These are phyloP conservation scores for Picea sitchensis DNA, from an alignment of 75 land plant genomes.

Conservation along the genomic window DNA sequence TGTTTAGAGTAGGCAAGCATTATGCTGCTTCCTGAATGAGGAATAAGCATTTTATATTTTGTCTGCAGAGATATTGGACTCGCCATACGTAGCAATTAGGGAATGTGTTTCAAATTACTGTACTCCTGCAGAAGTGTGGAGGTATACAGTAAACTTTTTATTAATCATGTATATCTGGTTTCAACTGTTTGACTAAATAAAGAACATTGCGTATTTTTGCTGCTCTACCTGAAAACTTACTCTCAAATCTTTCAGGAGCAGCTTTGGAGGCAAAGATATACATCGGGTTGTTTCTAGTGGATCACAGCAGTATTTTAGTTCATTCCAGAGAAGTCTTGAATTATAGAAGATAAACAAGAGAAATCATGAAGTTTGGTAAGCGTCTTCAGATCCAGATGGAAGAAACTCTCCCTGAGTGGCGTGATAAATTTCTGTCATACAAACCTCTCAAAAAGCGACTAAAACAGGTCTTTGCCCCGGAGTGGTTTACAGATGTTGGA, in stretches of 20 bases:
- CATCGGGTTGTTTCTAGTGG: not conserved
- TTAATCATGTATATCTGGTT: too few relatives aligned
- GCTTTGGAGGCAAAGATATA: not conserved
- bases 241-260: not conserved
- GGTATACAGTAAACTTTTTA: too few relatives aligned
- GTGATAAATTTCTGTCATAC: conserved; percentile 87
- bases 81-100: not conserved
- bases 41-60: not conserved
- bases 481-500: conserved; percentile 3
- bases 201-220: not conserved
- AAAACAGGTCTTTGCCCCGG: conserved; percentile 29
- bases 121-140: not conserved
- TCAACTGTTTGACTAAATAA: not conserved
- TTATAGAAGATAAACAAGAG: not conserved
- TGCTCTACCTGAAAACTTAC: too few relatives aligned
- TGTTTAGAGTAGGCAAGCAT: not conserved
- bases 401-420: conserved; percentile 92
- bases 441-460: conserved; percentile 87
- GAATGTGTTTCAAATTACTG: conserved; percentile 1
- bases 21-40: not conserved
- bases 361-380: conserved; percentile 85
- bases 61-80: not conserved
- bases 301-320: not conserved
- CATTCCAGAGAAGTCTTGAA: not conserved
- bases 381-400: conserved; percentile 73